A percentile compares a stretch with the other conserved stretches of the same genome.
Conservation (phyloP, 345 rosid species). For the Syzygium oleosum region DNA sequence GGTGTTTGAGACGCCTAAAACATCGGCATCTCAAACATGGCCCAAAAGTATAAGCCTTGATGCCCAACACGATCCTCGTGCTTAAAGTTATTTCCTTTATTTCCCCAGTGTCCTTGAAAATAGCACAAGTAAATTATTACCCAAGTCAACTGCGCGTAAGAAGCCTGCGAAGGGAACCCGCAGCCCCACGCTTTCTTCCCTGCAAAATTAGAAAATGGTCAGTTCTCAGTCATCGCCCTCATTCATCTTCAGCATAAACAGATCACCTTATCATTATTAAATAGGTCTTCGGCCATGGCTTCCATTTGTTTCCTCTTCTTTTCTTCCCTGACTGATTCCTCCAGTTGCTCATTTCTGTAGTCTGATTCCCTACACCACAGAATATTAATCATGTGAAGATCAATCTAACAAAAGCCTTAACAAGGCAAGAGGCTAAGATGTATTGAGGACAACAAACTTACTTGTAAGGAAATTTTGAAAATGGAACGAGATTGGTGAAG, state of each 20-base stretch:
- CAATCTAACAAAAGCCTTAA: neutral
- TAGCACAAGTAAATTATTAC: neutral
- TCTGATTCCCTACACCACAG: slow-evolving; percentile 38
- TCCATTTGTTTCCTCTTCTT: slow-evolving; percentile 78
- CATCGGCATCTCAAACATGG: neutral
- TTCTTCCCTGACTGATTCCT: slow-evolving; percentile 62
- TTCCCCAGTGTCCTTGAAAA: neutral
- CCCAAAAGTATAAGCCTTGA: neutral
- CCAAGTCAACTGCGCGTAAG: slow-evolving; percentile 30
- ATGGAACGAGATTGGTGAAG: slow-evolving; percentile 78
- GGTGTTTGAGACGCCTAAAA: neutral
- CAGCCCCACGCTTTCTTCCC: slow-evolving; percentile 53
- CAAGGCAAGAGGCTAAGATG: neutral
- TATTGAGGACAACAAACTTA: slow-evolving; percentile 18
- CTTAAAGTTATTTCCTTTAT: neutral
- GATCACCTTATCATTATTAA: slow-evolving; percentile 60
- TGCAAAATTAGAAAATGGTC: slow-evolving; percentile 17
- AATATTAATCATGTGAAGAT: neutral
- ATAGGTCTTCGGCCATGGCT: slow-evolving; percentile 84
- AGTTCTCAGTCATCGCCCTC: neutral
- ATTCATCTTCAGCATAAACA: neutral
- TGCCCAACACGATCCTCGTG: neutral
- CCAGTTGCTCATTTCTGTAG: slow-evolving; percentile 31
- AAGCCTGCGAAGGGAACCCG: slow-evolving; percentile 47
- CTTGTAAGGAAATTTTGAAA: slow-evolving; percentile 79